Percentiles rank a stretch among this genome's conserved stretches.
phyloP scores from a whole-genome alignment of 75 land plant species.

The Ceratopteris richardii region DNA sequence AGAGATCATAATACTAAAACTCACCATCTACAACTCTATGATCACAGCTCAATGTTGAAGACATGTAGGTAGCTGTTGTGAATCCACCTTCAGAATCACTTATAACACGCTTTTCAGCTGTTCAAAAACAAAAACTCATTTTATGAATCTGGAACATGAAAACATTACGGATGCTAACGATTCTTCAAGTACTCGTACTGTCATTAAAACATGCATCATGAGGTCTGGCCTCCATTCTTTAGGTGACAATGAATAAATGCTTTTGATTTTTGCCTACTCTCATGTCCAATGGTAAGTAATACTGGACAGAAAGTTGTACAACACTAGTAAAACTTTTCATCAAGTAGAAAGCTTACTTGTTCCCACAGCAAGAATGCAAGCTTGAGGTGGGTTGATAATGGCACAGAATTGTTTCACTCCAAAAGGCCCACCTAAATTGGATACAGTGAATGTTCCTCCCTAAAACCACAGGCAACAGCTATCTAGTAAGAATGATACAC shows the following conservation, averaged over 20 bases:
- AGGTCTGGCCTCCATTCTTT: too few relatives aligned
- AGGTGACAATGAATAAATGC: too few relatives aligned
- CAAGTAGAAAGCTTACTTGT: slow-evolving; percentile 47
- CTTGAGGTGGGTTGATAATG: slow-evolving; percentile 95
- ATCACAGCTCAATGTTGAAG: slow-evolving; percentile 93
- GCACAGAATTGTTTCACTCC: slow-evolving; percentile 99
- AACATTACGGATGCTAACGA: too few relatives aligned
- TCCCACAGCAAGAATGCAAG: slow-evolving; percentile 93
- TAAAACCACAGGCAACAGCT: slow-evolving; percentile 21
- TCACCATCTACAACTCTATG: slow-evolving; percentile 98
- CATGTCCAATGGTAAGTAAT: too few relatives aligned
- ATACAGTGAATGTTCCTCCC: slow-evolving; percentile 98
- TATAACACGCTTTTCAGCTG: slow-evolving; percentile 90
- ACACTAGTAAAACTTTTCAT: too few relatives aligned
- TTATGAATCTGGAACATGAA: background rate
- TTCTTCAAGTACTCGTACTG: too few relatives aligned
- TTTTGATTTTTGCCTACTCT: too few relatives aligned
- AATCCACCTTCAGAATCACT: slow-evolving; percentile 55
- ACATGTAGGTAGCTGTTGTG: slow-evolving; percentile 49
- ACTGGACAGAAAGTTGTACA: too few relatives aligned
- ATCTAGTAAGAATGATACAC: background rate
- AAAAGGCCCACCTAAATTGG: slow-evolving; percentile 97
- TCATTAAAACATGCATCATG: too few relatives aligned
- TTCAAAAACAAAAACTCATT: background rate
- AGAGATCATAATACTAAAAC: slow-evolving; percentile 5